These are phyloP conservation scores for Choiromyces venosus DNA, from an alignment of 495 filamentous ascomycete species.

Conservation along the genomic window DNA sequence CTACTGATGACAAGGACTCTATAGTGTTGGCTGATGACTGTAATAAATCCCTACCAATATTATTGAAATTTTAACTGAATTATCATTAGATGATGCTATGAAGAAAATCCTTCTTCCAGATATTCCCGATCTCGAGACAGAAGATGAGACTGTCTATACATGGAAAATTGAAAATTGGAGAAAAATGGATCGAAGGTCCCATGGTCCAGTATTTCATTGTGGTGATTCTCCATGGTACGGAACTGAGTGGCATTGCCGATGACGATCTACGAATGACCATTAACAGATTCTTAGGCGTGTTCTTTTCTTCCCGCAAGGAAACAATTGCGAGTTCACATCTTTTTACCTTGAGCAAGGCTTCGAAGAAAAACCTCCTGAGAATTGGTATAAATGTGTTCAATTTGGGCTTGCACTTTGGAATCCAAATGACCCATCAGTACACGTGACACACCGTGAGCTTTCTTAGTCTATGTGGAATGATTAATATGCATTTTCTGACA, in stretches of 20 bases:
- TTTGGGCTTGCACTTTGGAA: constrained; percentile 94
- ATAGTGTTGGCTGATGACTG: constrained; percentile 42
- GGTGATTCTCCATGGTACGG: constrained; percentile 82
- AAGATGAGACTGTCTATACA: constrained; percentile 63
- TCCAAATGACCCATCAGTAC: constrained; percentile 75
- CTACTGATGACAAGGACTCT: constrained; percentile 46
- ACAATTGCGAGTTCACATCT: constrained; percentile 83
- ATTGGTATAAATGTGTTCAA: constrained; percentile 94
- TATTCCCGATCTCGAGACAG: constrained; percentile 66
- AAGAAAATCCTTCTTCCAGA: constrained; percentile 67
- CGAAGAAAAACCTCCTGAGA: constrained; percentile 62
- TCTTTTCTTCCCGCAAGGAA: constrained; percentile 90
- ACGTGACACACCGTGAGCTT: constrained; percentile 52
- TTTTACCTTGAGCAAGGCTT: constrained; percentile 96
- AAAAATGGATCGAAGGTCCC: constrained; percentile 64
- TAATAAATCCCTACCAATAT: constrained; percentile 15
- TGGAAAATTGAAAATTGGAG: constrained; percentile 86
- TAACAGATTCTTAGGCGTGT: constrained; percentile 60
- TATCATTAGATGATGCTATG: constrained; percentile 68
- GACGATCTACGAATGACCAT: neutral
- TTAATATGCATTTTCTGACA: constrained; percentile 2
- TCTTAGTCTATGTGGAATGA: constrained; percentile 28
- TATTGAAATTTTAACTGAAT: neutral
- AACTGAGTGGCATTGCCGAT: neutral
- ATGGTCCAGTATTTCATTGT: constrained; percentile 81